A percentile compares a stretch with the other conserved stretches of the same genome.
Evolutionary conservation across 345 rosid genomes (phyloP).

Genomic region (Ceriops decandra): DNA sequence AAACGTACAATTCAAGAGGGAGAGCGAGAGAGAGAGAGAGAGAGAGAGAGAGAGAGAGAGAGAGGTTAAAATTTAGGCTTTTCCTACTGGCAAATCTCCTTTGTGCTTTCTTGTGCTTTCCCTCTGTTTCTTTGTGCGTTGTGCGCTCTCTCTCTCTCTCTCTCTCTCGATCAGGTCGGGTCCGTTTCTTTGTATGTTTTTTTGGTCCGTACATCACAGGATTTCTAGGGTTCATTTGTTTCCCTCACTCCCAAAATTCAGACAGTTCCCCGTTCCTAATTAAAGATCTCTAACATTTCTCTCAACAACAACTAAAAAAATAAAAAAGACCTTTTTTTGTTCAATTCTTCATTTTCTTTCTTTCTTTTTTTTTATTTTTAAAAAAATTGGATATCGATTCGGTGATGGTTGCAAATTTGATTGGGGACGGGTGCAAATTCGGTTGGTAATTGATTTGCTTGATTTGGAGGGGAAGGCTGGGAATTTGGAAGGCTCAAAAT

Average conservation of each 20-base stretch:
- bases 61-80: not conserved
- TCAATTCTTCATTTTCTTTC: not conserved
- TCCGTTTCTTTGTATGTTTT: not conserved
- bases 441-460: not conserved
- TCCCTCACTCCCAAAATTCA: not conserved
- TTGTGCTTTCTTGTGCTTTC: not conserved
- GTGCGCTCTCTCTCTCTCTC: not conserved
- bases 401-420: not conserved
- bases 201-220: not conserved
- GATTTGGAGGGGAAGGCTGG: not conserved
- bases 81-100: slow-evolving; percentile 1
- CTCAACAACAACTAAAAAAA: too few relatives aligned
- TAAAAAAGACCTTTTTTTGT: too few relatives aligned
- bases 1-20: too few relatives aligned
- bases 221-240: slow-evolving; percentile 4
- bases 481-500: slow-evolving; percentile 33
- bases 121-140: too few relatives aligned
- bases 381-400: not conserved
- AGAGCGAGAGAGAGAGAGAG: too few relatives aligned
- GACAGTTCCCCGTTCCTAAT: not conserved
- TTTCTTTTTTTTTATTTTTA: not conserved
- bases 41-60: not conserved
- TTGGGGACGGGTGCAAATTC: not conserved
- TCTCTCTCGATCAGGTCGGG: slow-evolving; percentile 3
- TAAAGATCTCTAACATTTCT: too few relatives aligned